Conservation (phyloP, 164 flowering plant genomes). For the Echeveria elegans region DNA sequence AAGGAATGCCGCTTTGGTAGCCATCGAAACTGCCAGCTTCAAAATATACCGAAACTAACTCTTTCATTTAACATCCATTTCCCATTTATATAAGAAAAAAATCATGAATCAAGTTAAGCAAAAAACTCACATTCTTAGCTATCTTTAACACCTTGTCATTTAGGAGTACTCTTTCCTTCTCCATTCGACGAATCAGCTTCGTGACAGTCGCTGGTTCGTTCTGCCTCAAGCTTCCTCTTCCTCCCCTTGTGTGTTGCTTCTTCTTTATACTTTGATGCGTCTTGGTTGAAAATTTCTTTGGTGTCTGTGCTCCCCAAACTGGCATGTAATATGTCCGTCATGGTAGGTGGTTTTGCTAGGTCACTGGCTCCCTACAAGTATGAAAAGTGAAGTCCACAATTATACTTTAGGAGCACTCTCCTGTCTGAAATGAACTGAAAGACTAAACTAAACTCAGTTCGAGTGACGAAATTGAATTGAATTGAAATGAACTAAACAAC, state of each 20-base stretch:
- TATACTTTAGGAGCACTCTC: too few relatives aligned
- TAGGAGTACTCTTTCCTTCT: conserved; percentile 20
- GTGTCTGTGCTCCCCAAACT: conserved; percentile 19
- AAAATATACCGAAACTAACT: neutral
- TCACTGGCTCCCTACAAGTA: conserved; percentile 61
- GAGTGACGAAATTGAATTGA: too few relatives aligned
- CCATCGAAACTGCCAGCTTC: conserved; percentile 74
- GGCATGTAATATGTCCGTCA: conserved; percentile 45
- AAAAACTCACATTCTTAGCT: conserved; percentile 56
- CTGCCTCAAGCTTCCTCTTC: conserved; percentile 64
- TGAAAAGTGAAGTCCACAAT: neutral
- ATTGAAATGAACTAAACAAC: too few relatives aligned
- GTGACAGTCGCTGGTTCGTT: too few relatives aligned
- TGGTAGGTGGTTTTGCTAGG: conserved; percentile 52
- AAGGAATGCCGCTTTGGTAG: conserved; percentile 62
- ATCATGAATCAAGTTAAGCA: too few relatives aligned
- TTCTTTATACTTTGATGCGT: neutral
- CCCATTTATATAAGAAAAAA: too few relatives aligned
- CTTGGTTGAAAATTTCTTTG: conserved; percentile 12
- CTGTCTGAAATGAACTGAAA: too few relatives aligned
- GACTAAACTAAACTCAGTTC: too few relatives aligned
- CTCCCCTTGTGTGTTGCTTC: conserved; percentile 21
- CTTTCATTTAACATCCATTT: too few relatives aligned
- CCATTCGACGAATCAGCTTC: conserved; percentile 18
- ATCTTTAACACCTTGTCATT: conserved; percentile 46